Evolutionary conservation across 148 eudicot genomes (phyloP).

Genomic region (Pharnaceum exiguum): DNA sequence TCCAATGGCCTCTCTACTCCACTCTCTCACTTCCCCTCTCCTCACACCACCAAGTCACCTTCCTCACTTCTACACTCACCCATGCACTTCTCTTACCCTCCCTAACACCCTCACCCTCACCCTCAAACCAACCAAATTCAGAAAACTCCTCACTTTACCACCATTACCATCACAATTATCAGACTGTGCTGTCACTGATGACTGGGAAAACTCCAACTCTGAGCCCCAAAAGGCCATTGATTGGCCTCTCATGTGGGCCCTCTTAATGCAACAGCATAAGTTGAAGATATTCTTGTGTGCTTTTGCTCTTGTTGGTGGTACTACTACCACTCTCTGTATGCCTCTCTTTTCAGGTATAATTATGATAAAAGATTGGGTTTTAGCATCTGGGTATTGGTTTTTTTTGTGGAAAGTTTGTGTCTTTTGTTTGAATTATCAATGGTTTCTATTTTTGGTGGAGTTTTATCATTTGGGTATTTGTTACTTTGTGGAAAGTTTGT

Average conservation of each 20-base stretch:
- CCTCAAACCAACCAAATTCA: constrained; percentile 8
- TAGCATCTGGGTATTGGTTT: no score
- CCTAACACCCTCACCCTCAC: constrained; percentile 11
- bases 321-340: constrained; percentile 76
- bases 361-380: no score
- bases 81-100: constrained; percentile 6
- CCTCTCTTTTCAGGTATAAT: constrained; percentile 74
- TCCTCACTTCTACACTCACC: constrained; percentile 21
- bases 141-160: background rate
- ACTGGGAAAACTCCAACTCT: constrained; percentile 22
- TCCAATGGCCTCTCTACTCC: constrained; percentile 26
- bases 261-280: constrained; percentile 54
- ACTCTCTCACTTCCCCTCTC: constrained; percentile 16
- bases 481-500: no score
- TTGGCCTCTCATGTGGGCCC: constrained; percentile 62
- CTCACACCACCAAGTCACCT: no score
- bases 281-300: constrained; percentile 42
- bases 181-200: constrained; percentile 39
- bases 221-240: constrained; percentile 42
- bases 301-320: constrained; percentile 53
- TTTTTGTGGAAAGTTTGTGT: no score
- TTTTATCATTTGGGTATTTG: no score
- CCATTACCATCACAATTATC: constrained; percentile 44
- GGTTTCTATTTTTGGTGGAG: background rate
- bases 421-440: background rate